Evolutionary conservation across 164 flowering plant genomes (phyloP).

Genomic region (Magnolia kwangsiensis): DNA sequence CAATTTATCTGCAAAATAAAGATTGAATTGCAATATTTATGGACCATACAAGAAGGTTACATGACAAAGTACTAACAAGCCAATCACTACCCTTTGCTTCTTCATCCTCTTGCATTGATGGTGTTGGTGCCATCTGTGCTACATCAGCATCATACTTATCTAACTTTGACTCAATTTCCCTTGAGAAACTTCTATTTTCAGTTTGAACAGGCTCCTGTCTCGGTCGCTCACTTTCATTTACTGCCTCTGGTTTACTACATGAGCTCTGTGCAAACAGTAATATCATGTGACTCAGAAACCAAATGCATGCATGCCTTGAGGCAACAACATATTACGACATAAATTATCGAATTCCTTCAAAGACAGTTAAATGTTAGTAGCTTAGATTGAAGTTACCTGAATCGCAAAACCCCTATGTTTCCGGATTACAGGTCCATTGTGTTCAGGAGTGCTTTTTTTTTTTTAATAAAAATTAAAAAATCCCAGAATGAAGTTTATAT

Average conservation of each 20-base stretch:
- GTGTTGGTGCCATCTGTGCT: constrained; percentile 7
- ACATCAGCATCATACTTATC: constrained; percentile 5
- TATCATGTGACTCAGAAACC: too few relatives aligned
- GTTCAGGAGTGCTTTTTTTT: too few relatives aligned
- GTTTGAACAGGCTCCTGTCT: constrained; percentile 24
- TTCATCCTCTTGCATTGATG: constrained; percentile 11
- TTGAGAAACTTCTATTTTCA: constrained; percentile 12
- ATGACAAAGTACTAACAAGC: constrained; percentile 2
- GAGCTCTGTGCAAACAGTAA: constrained; percentile 37
- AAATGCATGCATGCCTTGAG: too few relatives aligned
- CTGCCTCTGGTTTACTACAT: constrained; percentile 27
- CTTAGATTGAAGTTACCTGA: too few relatives aligned
- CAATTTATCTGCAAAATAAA: constrained; percentile 22
- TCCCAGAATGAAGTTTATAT: too few relatives aligned
- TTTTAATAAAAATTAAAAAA: too few relatives aligned
- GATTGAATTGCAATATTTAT: neutral
- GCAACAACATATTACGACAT: too few relatives aligned
- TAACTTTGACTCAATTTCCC: constrained; percentile 12
- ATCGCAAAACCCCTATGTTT: too few relatives aligned
- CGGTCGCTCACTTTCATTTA: constrained; percentile 27
- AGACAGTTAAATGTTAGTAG: too few relatives aligned
- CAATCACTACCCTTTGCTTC: constrained; percentile 19
- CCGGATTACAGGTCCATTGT: too few relatives aligned
- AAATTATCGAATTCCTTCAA: too few relatives aligned
- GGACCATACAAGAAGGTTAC: neutral